A percentile compares a stretch with the other conserved stretches of the same genome.
Conservation (phyloP, 169 alveolate species). For the Eimeria maxima region DNA sequence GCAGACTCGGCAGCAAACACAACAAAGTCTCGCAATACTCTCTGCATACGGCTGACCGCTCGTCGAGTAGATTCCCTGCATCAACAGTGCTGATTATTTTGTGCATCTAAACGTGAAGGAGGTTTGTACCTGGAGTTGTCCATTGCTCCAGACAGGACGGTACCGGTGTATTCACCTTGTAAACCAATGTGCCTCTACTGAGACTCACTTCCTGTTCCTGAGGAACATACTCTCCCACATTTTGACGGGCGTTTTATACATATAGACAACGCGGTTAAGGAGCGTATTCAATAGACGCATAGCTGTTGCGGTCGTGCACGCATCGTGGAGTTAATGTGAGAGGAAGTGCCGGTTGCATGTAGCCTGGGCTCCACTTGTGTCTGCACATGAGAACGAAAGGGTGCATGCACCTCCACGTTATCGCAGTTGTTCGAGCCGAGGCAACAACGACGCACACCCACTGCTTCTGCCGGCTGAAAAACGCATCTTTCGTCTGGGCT, state of each 20-base stretch:
- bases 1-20: not conserved
- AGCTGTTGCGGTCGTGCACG: not conserved
- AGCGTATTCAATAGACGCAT: not conserved
- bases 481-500: not conserved
- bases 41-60: not conserved
- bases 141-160: not conserved
- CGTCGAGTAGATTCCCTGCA: not conserved
- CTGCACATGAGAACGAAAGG: not conserved
- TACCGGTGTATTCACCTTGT: not conserved
- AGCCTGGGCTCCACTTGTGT: not conserved
- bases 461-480: not conserved
- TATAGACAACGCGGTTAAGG: not conserved
- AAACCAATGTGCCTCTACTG: not conserved
- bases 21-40: not conserved
- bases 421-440: not conserved
- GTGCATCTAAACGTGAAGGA: not conserved
- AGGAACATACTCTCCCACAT: not conserved
- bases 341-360: not conserved
- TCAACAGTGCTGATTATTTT: not conserved
- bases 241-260: not conserved
- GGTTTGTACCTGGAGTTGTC: not conserved
- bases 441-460: not conserved
- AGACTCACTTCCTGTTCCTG: not conserved
- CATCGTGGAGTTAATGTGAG: not conserved
- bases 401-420: not conserved